Base-by-base conservation (phyloP, 2,329 filamentous ascomycete species). In the Gaeumannomyces sp. region DNA sequence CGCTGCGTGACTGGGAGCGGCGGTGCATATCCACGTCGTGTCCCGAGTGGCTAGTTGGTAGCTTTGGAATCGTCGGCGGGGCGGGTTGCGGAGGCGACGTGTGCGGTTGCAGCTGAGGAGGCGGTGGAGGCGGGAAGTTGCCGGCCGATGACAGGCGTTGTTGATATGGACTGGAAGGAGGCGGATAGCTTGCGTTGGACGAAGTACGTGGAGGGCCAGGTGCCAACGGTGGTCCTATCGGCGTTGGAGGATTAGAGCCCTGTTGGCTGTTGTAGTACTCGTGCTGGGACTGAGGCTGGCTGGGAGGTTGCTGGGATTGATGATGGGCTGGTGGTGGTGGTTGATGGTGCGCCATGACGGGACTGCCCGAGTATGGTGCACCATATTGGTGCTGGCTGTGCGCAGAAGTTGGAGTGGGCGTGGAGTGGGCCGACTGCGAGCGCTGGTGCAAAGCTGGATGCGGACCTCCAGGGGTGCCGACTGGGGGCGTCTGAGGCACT, bases 111-210 rank as follows among this genome's bases (percentile, higher is more conserved):
- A n/a, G 45, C 38, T 65, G 67, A 64, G n/a, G 73, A 72, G 38
- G 71, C 71, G 60, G 73, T 73, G 29, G 76, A 72, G 67, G 78
- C 73, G 68, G 76, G 74, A 68, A 77, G 73, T 71, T 66, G 35
- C 71, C 72, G 31, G 72, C 66, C 10, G 72, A 71, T 29, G 78
- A 71, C 56, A 77, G 70, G 64, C 83, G 77, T 69, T 85, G 83
- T 71, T 85, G 83, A 72, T 85, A 87, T n/a, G 85, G 84, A 71
- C 85, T 88, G 22, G 82, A 75, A 56, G 85, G 84, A 68, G 83
- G 85, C 66, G 76, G 74, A 74, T 80, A 81, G 68, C 70, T 71
- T 60, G 75, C n/a, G 6, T 53, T 45, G 8, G 67, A 63, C 5
- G 81, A 57, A 0, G 57, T 28, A 45, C 65, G 64, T 64, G 80